Conservation (phyloP, 345 rosid genomes). For the Kernera saxatilis region DNA sequence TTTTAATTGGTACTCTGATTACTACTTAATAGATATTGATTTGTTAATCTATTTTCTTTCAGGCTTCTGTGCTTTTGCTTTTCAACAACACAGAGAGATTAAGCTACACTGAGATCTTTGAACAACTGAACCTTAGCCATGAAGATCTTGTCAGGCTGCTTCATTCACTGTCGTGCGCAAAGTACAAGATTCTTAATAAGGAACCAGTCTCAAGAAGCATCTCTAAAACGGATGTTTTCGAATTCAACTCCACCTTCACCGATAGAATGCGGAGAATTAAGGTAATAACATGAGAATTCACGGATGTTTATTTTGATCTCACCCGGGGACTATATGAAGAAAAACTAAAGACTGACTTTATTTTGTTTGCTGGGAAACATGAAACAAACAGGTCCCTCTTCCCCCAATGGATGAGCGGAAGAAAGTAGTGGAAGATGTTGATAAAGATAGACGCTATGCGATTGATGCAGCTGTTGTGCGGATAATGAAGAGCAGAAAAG, state of each 20-base stretch:
- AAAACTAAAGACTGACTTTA: too few relatives aligned
- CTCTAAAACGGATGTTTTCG: constrained; percentile 43
- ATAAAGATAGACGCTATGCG: constrained; percentile 70
- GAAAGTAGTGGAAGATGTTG: constrained; percentile 80
- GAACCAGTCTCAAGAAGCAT: constrained; percentile 52
- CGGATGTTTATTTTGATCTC: too few relatives aligned
- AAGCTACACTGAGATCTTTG: constrained; percentile 63
- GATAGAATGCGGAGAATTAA: constrained; percentile 78
- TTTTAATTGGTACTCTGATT: too few relatives aligned
- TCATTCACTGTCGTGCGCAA: constrained; percentile 65
- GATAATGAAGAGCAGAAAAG: constrained; percentile 86
- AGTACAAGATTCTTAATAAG: constrained; percentile 62
- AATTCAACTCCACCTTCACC: constrained; percentile 65
- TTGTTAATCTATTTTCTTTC: neutral
- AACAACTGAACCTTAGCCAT: constrained; percentile 66
- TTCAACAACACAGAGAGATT: constrained; percentile 64
- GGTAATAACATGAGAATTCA: too few relatives aligned
- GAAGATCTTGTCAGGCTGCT: constrained; percentile 77
- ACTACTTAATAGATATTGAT: too few relatives aligned
- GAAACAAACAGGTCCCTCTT: constrained; percentile 43
- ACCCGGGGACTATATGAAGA: too few relatives aligned
- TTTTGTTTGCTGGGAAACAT: too few relatives aligned
- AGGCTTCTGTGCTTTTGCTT: constrained; percentile 58
- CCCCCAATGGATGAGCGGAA: constrained; percentile 78
- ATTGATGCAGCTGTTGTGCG: constrained; percentile 89